Percentiles rank a stretch among this genome's conserved stretches.
Conservation (phyloP, 1,139 yeast genomes). For the Meyerozyma carpophila region DNA sequence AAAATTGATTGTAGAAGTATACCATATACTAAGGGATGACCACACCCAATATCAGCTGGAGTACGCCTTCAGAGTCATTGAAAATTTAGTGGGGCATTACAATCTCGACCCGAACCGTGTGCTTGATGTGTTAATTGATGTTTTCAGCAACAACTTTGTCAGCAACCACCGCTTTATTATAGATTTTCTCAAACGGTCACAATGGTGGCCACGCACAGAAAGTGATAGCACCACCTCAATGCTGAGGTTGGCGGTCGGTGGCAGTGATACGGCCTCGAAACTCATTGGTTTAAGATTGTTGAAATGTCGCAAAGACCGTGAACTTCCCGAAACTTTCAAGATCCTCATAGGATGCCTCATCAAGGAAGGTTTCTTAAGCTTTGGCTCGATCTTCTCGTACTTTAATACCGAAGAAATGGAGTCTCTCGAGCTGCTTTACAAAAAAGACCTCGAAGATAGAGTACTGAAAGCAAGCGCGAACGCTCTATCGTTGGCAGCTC, state of each 20-base stretch:
- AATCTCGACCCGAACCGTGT: constrained; percentile 71
- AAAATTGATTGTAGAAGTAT: constrained; percentile 53
- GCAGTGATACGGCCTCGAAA: constrained; percentile 51
- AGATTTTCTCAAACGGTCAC: constrained; percentile 43
- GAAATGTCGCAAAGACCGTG: constrained; percentile 25
- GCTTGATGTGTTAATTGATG: constrained; percentile 55
- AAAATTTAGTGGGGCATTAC: constrained; percentile 68
- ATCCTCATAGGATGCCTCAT: constrained; percentile 50
- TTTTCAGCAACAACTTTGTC: constrained; percentile 41
- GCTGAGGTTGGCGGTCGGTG: constrained; percentile 35
- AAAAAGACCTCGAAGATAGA: constrained; percentile 52
- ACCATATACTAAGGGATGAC: constrained; percentile 34
- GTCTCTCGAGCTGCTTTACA: constrained; percentile 39
- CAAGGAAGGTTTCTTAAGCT: constrained; percentile 64
- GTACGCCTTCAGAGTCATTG: constrained; percentile 46
- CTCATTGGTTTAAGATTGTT: constrained; percentile 54
- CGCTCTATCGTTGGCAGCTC: constrained; percentile 86
- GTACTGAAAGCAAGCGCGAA: constrained; percentile 65
- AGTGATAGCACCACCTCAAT: constrained; percentile 27
- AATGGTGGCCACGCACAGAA: constrained; percentile 58
- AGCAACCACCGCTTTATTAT: constrained; percentile 44
- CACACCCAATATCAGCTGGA: constrained; percentile 40
- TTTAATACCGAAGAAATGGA: constrained; percentile 37
- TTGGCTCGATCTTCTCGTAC: constrained; percentile 57
- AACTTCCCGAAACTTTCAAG: constrained; percentile 41